Evolutionary conservation across 305 asterid species (phyloP).

Genomic region (Fraxinus ornus): DNA sequence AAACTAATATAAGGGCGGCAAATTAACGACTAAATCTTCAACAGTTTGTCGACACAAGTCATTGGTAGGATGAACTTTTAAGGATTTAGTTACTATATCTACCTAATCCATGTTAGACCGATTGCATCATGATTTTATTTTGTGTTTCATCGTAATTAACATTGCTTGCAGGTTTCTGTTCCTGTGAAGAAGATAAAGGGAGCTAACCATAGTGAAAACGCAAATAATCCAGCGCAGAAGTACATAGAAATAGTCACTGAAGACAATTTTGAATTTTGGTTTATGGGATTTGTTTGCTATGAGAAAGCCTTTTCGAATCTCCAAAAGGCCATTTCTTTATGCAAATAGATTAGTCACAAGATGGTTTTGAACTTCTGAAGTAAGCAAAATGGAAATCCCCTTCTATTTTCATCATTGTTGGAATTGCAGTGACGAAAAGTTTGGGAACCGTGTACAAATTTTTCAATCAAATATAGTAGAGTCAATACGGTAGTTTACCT

Average conservation of each 20-base stretch:
- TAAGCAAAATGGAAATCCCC: neutral
- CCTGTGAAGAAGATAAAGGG: conserved; percentile 54
- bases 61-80: neutral
- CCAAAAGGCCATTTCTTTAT: conserved; percentile 46
- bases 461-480: neutral
- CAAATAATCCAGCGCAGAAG: conserved; percentile 47
- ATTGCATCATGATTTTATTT: neutral
- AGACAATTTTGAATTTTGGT: conserved; percentile 69
- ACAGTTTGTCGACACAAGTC: neutral
- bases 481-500: neutral
- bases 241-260: conserved; percentile 58
- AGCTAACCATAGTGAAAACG: conserved; percentile 51
- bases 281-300: conserved; percentile 70
- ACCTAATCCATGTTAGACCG: neutral
- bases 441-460: neutral
- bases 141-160: neutral
- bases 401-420: neutral
- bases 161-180: conserved; percentile 44
- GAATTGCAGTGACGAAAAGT: neutral
- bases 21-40: neutral
- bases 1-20: neutral
- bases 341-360: conserved; percentile 19
- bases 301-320: conserved; percentile 60
- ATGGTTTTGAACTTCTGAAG: neutral
- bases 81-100: neutral